Base-by-base conservation (phyloP, 2,329 filamentous ascomycete species). In the Ophiostoma himal-ulmi region DNA sequence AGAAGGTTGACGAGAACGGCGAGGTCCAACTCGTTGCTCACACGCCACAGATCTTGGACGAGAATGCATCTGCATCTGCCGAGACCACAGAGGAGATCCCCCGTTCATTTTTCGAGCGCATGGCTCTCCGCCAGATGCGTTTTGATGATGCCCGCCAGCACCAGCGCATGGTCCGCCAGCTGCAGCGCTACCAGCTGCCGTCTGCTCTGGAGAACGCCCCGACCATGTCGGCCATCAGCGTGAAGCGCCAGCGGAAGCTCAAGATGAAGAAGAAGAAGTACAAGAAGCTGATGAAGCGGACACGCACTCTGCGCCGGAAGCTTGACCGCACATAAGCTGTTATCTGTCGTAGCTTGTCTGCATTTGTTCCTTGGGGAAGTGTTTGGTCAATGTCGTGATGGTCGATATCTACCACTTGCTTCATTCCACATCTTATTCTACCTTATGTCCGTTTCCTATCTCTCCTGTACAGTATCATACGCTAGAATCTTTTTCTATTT, bases 221-320 rank as follows among this genome's bases (percentile, higher is more conserved):
- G 44, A 80, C 82, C 75, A 94, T 97, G 90, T 82, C 89, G 72
- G 87, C 93, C 74, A 93, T 99, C 78, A 96, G 92, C 78, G 94
- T 97, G 75, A 93, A 90, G 85, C 87, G 95, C 80, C 93, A 96
- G 81, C 86, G 93, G 78, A 96, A 95, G 83, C 83, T 97, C 78
- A 97, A 93, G 88, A 99, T 99, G 94, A 99, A 99, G 91, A 99
- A 98, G 88, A 94, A 98, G 87, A 99, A 99, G 89, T 97, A 97
- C 82, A 98, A 97, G 93, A 99, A 99, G 88, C 84, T 98, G 75
- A 93, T 97, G 91, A 92, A 91, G 85, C 87, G 89, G 81, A 97
- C 94, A 77, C 88, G 94, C 79, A 94, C 92, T 79, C 81, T 93
- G 83, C 90, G 94, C 78, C 89, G 93, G 78, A 96, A 94, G 83